Evolutionary conservation across 1,139 yeast genomes (phyloP).

Genomic region (Candida dubliniensis): DNA sequence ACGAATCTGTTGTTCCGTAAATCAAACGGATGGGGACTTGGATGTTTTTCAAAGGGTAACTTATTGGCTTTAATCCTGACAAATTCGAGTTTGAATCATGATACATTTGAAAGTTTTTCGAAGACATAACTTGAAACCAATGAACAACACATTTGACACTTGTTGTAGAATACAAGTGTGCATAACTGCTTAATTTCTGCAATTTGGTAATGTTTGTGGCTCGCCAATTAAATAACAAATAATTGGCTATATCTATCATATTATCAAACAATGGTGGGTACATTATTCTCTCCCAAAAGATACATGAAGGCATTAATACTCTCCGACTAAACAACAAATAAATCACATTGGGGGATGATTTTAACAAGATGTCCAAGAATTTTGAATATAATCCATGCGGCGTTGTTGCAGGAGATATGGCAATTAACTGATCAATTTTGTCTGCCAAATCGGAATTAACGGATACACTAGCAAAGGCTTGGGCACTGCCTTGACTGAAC

Average conservation of each 20-base stretch:
- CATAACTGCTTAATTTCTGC: slow-evolving; percentile 76
- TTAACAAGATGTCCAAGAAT: slow-evolving; percentile 72
- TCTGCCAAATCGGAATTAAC: slow-evolving; percentile 67
- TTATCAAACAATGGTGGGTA: slow-evolving; percentile 80
- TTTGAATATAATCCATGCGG: slow-evolving; percentile 81
- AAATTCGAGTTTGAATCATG: slow-evolving; percentile 50
- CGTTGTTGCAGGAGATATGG: slow-evolving; percentile 91
- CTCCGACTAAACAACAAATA: slow-evolving; percentile 73
- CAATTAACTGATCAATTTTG: slow-evolving; percentile 71
- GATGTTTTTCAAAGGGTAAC: slow-evolving; percentile 56
- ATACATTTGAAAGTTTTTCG: slow-evolving; percentile 85
- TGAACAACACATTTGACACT: slow-evolving; percentile 91
- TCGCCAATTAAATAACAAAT: slow-evolving; percentile 75
- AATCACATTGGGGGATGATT: slow-evolving; percentile 75
- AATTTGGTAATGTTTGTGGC: slow-evolving; percentile 64
- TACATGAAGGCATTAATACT: slow-evolving; percentile 71
- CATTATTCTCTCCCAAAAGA: slow-evolving; percentile 79
- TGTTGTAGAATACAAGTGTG: slow-evolving; percentile 86
- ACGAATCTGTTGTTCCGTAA: slow-evolving; percentile 78
- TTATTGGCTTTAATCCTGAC: slow-evolving; percentile 40
- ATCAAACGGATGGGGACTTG: slow-evolving; percentile 69
- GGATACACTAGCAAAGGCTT: slow-evolving; percentile 78
- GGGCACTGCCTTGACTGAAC: slow-evolving; percentile 91
- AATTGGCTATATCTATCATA: slow-evolving; percentile 69
- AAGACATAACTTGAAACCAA: slow-evolving; percentile 90